Evolutionary conservation across 371 early-diverging fungal genomes (phyloP).

Genomic region (Mortierella sp.): DNA sequence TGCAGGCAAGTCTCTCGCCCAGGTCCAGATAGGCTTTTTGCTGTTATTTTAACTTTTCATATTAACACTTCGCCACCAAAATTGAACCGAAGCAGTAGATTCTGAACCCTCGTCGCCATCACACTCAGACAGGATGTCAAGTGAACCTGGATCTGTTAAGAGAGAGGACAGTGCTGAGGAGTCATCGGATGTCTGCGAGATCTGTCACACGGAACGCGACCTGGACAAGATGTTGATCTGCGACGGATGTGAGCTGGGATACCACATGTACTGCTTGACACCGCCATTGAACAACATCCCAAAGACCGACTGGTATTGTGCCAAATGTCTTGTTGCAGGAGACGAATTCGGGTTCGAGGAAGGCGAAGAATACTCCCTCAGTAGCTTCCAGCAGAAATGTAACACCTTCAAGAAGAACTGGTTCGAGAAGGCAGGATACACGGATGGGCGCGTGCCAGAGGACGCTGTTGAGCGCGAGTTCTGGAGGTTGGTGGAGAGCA

Average conservation of each 20-base stretch:
- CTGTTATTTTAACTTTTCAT: not conserved
- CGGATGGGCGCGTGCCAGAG: conserved; percentile 71
- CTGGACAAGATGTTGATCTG: conserved; percentile 84
- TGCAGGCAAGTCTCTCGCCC: conserved; percentile 35
- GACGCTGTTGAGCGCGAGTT: conserved; percentile 92
- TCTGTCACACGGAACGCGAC: conserved; percentile 69
- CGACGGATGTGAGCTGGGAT: conserved; percentile 89
- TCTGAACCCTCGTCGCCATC: conserved; percentile 55
- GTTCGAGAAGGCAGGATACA: conserved; percentile 65
- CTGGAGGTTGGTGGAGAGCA: conserved; percentile 92
- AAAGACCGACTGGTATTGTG: conserved; percentile 89
- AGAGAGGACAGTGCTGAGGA: conserved; percentile 23
- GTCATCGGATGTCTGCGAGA: conserved; percentile 68
- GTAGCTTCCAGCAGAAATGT: conserved; percentile 83
- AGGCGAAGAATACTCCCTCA: conserved; percentile 83
- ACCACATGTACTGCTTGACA: conserved; percentile 85
- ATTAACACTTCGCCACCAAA: not conserved
- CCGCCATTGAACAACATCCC: conserved; percentile 80
- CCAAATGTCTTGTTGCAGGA: conserved; percentile 79
- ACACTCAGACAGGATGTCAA: conserved; percentile 42
- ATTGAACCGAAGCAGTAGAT: conserved; percentile 13
- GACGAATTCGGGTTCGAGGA: conserved; percentile 97
- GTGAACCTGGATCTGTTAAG: conserved; percentile 35
- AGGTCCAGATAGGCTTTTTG: not conserved
- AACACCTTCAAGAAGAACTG: conserved; percentile 85